Evolutionary conservation across 768 basidiomycete genomes (phyloP), one percentile per base, ranked within the genome.

Genomic region (Daedalea quercina): DNA sequence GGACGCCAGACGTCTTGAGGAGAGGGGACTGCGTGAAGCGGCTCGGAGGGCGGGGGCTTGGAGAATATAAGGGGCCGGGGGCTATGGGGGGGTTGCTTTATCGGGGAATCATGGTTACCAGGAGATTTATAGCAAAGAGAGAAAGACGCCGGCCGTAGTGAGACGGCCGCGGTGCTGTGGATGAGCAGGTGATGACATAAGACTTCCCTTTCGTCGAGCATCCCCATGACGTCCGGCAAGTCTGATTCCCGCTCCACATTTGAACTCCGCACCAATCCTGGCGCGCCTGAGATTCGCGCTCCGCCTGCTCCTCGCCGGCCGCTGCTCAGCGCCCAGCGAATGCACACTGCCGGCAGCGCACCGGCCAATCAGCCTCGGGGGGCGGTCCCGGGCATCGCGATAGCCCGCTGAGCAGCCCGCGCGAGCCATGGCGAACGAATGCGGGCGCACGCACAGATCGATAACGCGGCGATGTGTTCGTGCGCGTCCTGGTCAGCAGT

Each of bases 71-170:
- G 41, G 41, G 22, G 26, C 37, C 22, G 44, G 19, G 26, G 41
- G 41, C 41, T n/a, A 23, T 23, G 24, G 24, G n/a, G n/a, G 46
- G 23, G 24, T 15, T 28, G 3, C 31, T 49, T 40, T 49, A 49
- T 49, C 48, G 33, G 48, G 33, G 20, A 40, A 40, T 35, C 48
- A 49, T 49, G 48, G 48, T 40, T 35, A 49, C 48, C 35, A 49
- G 48, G 34, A 49, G 48, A 49, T 49, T 49, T 49, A 49, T 49
- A 49, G 48, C 48, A 34, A 34, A 17, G 44, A 45, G n/a, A 23
- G n/a, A 49, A 35, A 49, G 48, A 19, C 48, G 48, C 48, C 48
- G 48, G 48, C 8, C 15, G 37, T 40, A 17, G 37, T 45, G 44
- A 24, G 23, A 20, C 13, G 19, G 44, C 11, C 7, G 44, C 7